phyloP scores from a whole-genome alignment of 106 monocot genomes.

The Acorus calamus region DNA sequence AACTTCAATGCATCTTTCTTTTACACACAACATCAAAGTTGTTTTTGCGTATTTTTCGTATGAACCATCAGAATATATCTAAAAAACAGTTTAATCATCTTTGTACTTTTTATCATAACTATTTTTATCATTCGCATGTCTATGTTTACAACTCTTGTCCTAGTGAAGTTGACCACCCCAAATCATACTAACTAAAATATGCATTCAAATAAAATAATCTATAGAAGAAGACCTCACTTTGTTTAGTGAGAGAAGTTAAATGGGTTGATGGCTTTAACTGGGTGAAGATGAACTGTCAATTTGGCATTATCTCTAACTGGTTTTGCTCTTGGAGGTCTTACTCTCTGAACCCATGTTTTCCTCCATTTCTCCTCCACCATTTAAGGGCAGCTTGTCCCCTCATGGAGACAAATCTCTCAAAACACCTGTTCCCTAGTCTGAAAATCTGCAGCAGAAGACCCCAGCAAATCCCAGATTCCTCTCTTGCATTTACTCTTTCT shows the following conservation, averaged over 20 bases:
- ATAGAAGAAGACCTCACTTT: too few species aligned
- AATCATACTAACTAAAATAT: too few species aligned
- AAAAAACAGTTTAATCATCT: too few species aligned
- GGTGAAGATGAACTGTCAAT: neutral
- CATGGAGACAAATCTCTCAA: constrained; percentile 4
- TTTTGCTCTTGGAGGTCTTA: neutral
- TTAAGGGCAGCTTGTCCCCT: constrained; percentile 25
- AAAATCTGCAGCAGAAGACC: constrained; percentile 9
- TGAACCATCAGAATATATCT: too few species aligned
- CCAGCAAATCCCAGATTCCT: constrained; percentile 39
- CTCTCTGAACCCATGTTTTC: constrained; percentile 33
- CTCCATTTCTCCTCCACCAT: constrained; percentile 52
- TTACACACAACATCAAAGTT: too few species aligned
- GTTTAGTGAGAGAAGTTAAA: neutral
- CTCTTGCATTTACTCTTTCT: neutral
- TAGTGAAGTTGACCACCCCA: too few species aligned
- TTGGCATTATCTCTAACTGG: constrained; percentile 1
- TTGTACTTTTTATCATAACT: too few species aligned
- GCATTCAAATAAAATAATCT: too few species aligned
- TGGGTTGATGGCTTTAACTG: constrained; percentile 5
- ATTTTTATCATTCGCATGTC: too few species aligned
- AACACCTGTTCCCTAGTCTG: constrained; percentile 5
- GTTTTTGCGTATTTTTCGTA: too few species aligned
- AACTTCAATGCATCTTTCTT: too few species aligned
- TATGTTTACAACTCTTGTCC: too few species aligned